phyloP scores from a whole-genome alignment of 805 yeast species.

The Grigorovia humatica region DNA sequence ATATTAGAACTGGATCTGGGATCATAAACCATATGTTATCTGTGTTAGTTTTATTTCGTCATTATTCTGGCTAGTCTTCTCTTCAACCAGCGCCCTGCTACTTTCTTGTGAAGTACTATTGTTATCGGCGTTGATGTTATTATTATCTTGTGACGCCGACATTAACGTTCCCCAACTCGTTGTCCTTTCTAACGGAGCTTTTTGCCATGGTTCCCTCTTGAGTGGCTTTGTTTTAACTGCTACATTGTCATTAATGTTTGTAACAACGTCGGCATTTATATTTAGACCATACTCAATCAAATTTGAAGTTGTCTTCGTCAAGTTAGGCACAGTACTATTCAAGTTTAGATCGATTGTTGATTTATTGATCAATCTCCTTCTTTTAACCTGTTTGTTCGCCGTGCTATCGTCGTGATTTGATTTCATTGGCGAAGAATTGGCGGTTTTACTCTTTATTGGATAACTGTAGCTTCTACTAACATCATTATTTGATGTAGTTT shows the following conservation, averaged over 20 bases:
- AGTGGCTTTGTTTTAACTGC: background rate
- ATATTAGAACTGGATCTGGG: background rate
- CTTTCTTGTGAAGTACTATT: slow-evolving; percentile 1
- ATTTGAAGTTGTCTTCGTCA: background rate
- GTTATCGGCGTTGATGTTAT: background rate
- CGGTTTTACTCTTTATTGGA: background rate
- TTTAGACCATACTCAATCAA: background rate
- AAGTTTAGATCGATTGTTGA: background rate
- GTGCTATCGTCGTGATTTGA: background rate
- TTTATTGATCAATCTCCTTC: background rate
- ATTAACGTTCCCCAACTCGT: slow-evolving; percentile 25
- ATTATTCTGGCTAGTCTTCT: background rate
- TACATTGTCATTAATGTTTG: background rate
- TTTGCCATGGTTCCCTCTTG: background rate
- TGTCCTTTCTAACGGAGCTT: slow-evolving; percentile 11
- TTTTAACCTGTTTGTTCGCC: background rate
- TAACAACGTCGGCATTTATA: background rate
- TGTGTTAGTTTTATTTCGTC: background rate
- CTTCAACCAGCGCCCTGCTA: background rate
- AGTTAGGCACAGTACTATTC: background rate
- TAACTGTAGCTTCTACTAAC: background rate
- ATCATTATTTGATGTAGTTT: background rate
- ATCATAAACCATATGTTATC: background rate
- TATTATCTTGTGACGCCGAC: slow-evolving; percentile 9
- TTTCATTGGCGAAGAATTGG: background rate